Evolutionary conservation across 1,284 basidiomycete species (phyloP), one percentile per base, ranked within the genome.

Genomic region (Pseudozyma sp.): DNA sequence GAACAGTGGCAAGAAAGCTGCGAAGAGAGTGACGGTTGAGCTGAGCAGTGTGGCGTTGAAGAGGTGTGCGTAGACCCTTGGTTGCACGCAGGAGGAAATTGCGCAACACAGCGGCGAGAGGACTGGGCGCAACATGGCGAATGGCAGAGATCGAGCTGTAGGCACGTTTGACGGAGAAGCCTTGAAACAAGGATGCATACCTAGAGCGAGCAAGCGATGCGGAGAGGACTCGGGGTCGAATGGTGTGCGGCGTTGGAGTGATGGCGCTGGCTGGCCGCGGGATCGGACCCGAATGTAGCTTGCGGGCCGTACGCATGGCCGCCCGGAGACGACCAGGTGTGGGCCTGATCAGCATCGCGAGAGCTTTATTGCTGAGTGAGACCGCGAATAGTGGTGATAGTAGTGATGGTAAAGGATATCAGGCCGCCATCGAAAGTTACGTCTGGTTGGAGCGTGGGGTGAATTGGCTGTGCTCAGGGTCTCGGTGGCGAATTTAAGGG

Each of bases 241-340:
- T 25, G 45, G 14, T 11, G 45, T 47, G 45, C 10, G 19, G 10
- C 10, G 19, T 47, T 11, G 60, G 45, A 3, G 45, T 43, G 39
- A 64, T n/a, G 10, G 43, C 36, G 45, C 10, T 44, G 38, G 39
- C 16, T 3, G 49, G 50, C 16, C 60, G 68, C 12, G 50, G 18
- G 25, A 19, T 35, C 18, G 58, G 57, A 18, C 60, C 44, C 8
- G 48, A 43, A 1, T 54, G 34, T 18, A 36, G 40, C 19, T 54
- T 54, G 13, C 43, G 50, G 3, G 42, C 68, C 16, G 44, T 40
- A 2, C 51, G 53, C 38, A 57, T 13, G 21, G 56, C 19, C 2
- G 61, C 62, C 11, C 68, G 38, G 1, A 65, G 14, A 14, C 53
- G 53, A 16, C 61, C 61, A 35, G 68, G 68, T 16, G 57, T 42